Evolutionary conservation across 768 basidiomycete species (phyloP), one percentile per base, ranked within the genome.

Genomic region (Mycena belliarum): DNA sequence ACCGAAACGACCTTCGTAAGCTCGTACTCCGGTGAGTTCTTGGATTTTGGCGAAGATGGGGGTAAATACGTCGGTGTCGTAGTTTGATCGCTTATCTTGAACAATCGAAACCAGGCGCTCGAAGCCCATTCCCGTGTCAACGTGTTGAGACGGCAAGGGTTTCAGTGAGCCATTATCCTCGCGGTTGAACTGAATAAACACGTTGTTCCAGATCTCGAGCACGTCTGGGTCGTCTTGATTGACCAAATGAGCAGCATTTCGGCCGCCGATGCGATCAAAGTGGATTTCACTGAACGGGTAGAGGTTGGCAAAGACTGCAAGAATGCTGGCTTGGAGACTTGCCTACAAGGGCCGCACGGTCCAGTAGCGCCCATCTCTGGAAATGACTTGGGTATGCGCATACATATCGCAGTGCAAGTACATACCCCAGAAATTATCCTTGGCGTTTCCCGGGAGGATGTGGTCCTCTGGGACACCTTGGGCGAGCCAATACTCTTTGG

Each of bases 51-150:
- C 76, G 69, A 99, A 98, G 54, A 98, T 88, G 5, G 95, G 95
- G 1, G 78, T 70, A 74, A 99, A 99, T 57, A 97, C 82, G 67
- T 99, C 97, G 48, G 97, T 98, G 71, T 99, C 97, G 75, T 99
- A 99, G 75, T 98, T 99, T 45, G 96, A 98, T 23, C 83, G 78
- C 68, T 85, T 89, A 74, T 93, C 86, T 71, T 99, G 97, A 9
- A 98, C 78, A 38, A 90, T 87, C 16, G 95, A 97, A 25, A 99
- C 97, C 26, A 99, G 80, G 50, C 97, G 92, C 72, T 99, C 97
- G 72, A 97, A 99, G 41, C 97, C 97, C 95, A 99, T 95, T 49
- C 97, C 97, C 7, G 97, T 99, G 70, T 99, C 97, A 61, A 99
- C 91, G 66, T 99, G 97, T 73, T 95, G 94, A 29, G 88, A 84